Conservation (phyloP, 176 grass and related monocot species). For the Areca catechu region DNA sequence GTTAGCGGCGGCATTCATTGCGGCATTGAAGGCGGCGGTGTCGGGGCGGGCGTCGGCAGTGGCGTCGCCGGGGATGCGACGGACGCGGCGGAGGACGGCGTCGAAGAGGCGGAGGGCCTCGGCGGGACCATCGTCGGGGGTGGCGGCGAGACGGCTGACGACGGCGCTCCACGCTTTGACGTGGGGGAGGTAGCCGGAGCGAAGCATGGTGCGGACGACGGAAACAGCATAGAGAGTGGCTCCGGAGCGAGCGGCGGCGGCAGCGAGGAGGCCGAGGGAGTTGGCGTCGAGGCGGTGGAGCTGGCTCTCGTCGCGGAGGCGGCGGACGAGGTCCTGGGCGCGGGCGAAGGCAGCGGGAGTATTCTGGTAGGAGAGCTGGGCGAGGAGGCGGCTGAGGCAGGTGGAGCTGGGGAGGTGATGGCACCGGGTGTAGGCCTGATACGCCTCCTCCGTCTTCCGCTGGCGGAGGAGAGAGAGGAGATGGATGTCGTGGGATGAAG, state of each 20-base stretch:
- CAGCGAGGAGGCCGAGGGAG: slow-evolving; percentile 62
- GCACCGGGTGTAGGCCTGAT: slow-evolving; percentile 30
- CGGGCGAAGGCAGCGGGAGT: slow-evolving; percentile 29
- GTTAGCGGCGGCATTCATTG: slow-evolving; percentile 67
- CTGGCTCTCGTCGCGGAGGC: slow-evolving; percentile 28
- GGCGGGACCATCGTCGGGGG: slow-evolving; percentile 6
- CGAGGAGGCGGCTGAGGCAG: slow-evolving; percentile 67
- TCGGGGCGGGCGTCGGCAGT: slow-evolving; percentile 36
- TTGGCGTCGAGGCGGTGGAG: slow-evolving; percentile 66
- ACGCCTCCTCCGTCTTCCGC: slow-evolving; percentile 61
- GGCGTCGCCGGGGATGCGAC: slow-evolving; percentile 6
- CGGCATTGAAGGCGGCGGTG: slow-evolving; percentile 73
- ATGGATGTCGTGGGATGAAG: slow-evolving; percentile 11
- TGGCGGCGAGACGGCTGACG: slow-evolving; percentile 41
- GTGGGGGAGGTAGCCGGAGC: slow-evolving; percentile 50
- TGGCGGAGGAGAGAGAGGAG: slow-evolving; percentile 55
- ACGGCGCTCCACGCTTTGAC: slow-evolving; percentile 76
- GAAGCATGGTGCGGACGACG: slow-evolving; percentile 57
- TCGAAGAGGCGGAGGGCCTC: slow-evolving; percentile 66
- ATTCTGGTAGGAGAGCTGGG: slow-evolving; percentile 52
- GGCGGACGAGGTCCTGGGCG: slow-evolving; percentile 40
- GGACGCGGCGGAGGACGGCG: slow-evolving; percentile 40
- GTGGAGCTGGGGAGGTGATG: slow-evolving; percentile 40
- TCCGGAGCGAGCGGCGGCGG: slow-evolving; percentile 43
- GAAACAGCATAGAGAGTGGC: slow-evolving; percentile 33